Evolutionary conservation across 768 basidiomycete genomes (phyloP), one percentile per base, ranked within the genome.

Genomic region (Cystofilobasidium capitatum): DNA sequence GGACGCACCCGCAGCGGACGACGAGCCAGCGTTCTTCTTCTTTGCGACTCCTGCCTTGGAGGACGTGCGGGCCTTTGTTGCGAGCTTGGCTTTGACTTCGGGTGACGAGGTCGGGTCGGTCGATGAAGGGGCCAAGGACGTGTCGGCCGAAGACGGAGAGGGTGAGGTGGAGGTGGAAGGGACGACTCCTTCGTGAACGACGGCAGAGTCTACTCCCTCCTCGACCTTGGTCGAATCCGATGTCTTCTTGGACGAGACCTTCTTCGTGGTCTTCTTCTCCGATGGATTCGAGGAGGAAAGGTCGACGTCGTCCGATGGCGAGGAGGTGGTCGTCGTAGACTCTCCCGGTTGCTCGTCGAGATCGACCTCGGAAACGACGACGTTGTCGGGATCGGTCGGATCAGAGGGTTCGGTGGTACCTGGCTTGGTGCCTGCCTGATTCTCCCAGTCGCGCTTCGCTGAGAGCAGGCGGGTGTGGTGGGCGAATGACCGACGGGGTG

Each of bases 381-480:
- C 37, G 2, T 31, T 29, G 36, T 40, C 24, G 29, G 20, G 6
- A 5, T 44, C 59, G 5, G 17, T 17, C 7, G 59, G 22, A 44
- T 20, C 59, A 44, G 39, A 20, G 31, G 31, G 47, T n/a, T 49
- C 47, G 17, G 51, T 2, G 8, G 3, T n/a, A 16, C 8, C 13
- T 31, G 3, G 51, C 51, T 33, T 42, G 10, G 47, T n/a, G 22
- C 47, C 29, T 20, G 40, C 10, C 40, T 55, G 51, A 31, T 55
- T 55, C 31, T 55, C 51, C 51, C 51, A 55, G 31, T 55, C 51
- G 31, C 51, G 51, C 29, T 55, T 55, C 14, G 51, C 51, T 20
- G 51, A 55, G 51, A 7, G 29, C 12, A 31, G 9, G 26, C 29
- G 2, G 51, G 20, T 10, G 9, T 26, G 33, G 7, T 12, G 16